Percentiles rank a stretch among this genome's conserved stretches.
Conservation (phyloP, 257 asterid genomes). For the Vinca minor region DNA sequence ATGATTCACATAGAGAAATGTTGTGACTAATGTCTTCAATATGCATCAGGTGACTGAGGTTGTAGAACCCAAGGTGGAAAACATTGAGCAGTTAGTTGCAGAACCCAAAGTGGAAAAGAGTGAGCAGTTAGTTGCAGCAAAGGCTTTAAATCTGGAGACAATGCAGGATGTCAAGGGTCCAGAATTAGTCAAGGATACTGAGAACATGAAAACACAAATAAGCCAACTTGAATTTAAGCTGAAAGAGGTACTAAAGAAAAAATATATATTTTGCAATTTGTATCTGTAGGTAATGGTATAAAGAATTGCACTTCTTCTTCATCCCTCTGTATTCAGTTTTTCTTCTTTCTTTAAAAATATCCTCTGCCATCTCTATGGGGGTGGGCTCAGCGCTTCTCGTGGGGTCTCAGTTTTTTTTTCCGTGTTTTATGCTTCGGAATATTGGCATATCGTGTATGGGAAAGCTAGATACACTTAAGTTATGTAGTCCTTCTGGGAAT, state of each 20-base stretch:
- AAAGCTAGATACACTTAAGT: background rate
- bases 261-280: constrained; percentile 1
- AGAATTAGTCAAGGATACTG: constrained; percentile 22
- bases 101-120: no score
- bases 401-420: background rate
- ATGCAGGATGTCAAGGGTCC: constrained; percentile 17
- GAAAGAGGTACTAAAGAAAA: constrained; percentile 27
- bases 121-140: constrained; percentile 11
- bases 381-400: background rate
- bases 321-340: no score
- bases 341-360: background rate
- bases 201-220: constrained; percentile 26
- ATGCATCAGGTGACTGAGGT: constrained; percentile 17
- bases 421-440: background rate
- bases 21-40: constrained; percentile 1
- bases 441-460: background rate
- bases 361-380: background rate
- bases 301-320: no score
- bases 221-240: constrained; percentile 27
- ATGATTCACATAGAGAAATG: background rate
- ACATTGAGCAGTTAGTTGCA: no score
- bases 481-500: background rate
- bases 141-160: constrained; percentile 7
- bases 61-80: constrained; percentile 18
- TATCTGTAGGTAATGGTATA: background rate